These are phyloP conservation scores for Schoenoplectus tabernaemontani DNA, from an alignment of 202 grass and related monocot genomes.

Conservation along the genomic window DNA sequence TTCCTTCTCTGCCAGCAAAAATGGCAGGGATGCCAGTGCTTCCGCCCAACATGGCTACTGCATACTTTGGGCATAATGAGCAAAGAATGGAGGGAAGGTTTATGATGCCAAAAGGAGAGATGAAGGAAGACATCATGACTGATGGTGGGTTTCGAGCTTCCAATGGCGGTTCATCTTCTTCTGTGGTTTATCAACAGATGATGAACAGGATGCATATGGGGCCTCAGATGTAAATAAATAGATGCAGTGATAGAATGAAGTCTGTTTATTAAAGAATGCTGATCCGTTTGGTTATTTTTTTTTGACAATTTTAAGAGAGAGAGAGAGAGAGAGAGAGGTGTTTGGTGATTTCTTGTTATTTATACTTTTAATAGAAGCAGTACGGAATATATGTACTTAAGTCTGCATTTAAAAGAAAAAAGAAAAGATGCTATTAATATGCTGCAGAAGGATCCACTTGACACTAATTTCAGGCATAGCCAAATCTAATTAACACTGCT, in stretches of 20 bases:
- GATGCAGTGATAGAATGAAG: constrained; percentile 17
- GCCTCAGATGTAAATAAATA: constrained; percentile 60
- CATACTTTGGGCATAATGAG: constrained; percentile 27
- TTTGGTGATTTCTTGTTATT: constrained; percentile 30
- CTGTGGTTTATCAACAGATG: constrained; percentile 44
- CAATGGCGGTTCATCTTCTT: constrained; percentile 10
- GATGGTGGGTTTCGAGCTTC: constrained; percentile 20
- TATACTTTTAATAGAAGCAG: constrained; percentile 14
- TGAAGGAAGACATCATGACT: constrained; percentile 27
- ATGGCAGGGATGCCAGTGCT: constrained; percentile 32
- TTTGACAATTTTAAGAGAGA: constrained; percentile 3
- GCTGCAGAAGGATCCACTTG: too few species aligned
- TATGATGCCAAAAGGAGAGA: constrained; percentile 38
- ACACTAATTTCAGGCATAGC: too few species aligned
- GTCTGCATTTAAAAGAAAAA: background rate
- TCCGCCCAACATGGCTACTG: constrained; percentile 28
- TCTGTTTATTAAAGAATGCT: constrained; percentile 24
- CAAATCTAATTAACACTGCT: background rate
- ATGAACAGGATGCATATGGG: constrained; percentile 47
- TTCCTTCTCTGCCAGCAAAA: background rate
- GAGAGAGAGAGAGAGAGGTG: background rate
- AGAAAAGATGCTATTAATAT: background rate
- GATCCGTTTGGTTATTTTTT: constrained; percentile 18
- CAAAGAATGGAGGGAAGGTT: constrained; percentile 31
- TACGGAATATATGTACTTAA: constrained; percentile 13